phyloP scores from a whole-genome alignment of 2,329 filamentous ascomycete genomes.

The Diplodia intermedia region DNA sequence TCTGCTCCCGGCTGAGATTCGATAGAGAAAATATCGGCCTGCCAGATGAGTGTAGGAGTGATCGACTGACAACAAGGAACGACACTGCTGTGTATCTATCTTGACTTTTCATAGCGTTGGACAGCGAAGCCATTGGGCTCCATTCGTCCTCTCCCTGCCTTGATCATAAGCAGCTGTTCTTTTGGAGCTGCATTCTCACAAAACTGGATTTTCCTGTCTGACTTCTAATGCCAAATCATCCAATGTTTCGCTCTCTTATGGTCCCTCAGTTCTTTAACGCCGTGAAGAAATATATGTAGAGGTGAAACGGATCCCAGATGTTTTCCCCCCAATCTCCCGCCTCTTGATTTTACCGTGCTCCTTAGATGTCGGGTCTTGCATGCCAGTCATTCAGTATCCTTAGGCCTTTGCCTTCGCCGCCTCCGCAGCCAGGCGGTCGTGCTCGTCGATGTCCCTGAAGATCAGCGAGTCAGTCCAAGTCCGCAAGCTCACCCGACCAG shows the following conservation, averaged over 20 bases:
- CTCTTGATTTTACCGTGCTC: background rate
- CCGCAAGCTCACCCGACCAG: background rate
- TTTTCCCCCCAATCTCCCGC: background rate
- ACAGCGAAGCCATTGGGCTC: background rate
- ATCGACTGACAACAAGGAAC: too few relatives aligned
- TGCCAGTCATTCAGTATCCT: background rate
- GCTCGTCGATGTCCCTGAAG: slow-evolving; percentile 82
- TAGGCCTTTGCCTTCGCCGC: slow-evolving; percentile 13
- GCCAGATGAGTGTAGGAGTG: too few relatives aligned
- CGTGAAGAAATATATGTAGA: slow-evolving; percentile 3
- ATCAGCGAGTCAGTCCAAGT: background rate
- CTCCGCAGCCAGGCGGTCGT: slow-evolving; percentile 70
- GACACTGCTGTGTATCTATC: too few relatives aligned
- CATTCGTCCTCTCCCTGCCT: background rate
- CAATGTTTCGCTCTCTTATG: slow-evolving; percentile 17
- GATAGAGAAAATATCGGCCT: background rate
- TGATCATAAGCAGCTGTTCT: background rate
- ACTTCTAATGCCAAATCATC: slow-evolving; percentile 22
- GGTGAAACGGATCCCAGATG: background rate
- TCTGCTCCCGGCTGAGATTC: background rate
- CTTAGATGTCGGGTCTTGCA: background rate
- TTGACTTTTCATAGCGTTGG: too few relatives aligned
- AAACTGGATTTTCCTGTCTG: slow-evolving; percentile 17
- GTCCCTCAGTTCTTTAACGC: slow-evolving; percentile 9
- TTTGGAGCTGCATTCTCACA: background rate